Evolutionary conservation across 208 protist species (phyloP), one percentile per base, ranked within the genome.

Genomic region (Leptomonas pyrrhocoris): DNA sequence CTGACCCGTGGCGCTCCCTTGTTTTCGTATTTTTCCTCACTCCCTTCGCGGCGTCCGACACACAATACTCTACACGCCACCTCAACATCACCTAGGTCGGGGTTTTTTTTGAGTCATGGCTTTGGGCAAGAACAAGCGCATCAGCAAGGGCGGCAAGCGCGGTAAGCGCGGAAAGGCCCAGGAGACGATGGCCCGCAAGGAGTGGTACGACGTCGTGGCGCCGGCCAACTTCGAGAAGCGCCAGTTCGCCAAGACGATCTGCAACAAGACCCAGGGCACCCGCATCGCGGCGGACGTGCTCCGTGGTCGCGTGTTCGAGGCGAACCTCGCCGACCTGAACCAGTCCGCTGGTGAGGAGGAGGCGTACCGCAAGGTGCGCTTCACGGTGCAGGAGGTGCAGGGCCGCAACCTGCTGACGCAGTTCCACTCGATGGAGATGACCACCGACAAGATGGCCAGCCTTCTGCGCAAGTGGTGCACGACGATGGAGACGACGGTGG

Each of bases 121-220:
- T 68, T 83, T 96, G 76, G 95, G 93, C 45, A 98, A 98, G 95
- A 98, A 98, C 84, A 98, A 98, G 93, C 91, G 95, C 78, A 81
- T 98, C 63, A 94, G 89, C 79, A 99, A 98, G 93, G 94, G 96
- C 63, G 92, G 94, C 77, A 98, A 98, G 88, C 98, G 98, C 94
- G 90, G 90, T 54, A 94, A 93, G 77, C 94, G 92, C 83, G 82
- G 89, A 11, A 97, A 97, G 84, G 83, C 83, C 40, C 80, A 95
- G 77, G 98, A 99, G 73, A 90, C 98, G 70, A 99, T 99, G 95
- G 79, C 95, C 70, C 93, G 94, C 80, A 99, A 99, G 93, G 98
- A 99, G 77, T 99, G 99, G 99, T 99, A 99, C 83, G 92, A 99
- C 68, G 89, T 99, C 51, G 97, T 98, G 74, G 98, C 98, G 13